Base-by-base conservation (phyloP, 1,139 yeast species). In the Nakaseomyces nivariensis region DNA sequence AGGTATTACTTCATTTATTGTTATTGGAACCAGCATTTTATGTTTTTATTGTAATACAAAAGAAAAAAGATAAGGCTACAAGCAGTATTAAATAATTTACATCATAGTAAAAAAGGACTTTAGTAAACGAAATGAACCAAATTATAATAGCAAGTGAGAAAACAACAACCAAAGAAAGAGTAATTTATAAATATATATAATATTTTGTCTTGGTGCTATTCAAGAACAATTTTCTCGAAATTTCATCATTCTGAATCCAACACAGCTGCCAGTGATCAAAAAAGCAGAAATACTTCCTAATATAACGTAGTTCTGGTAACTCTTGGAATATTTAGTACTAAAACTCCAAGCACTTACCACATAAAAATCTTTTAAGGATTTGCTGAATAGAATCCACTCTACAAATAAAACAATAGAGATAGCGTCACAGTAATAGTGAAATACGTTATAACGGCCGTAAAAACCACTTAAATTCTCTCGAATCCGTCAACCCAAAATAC, bases 361-460 rank as follows among this genome's bases (percentile, higher is more conserved):
- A 54, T 74, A 72, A 52, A 78, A 66, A 0, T 67, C 75, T 5
- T 45, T 55, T 24, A 75, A 65, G 44, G 67, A 61, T 11, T 63
- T 59, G 13, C 71, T 69, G 51, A 66, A 60, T 10, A 79, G 79
- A 43, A 75, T 59, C 78, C 80, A 75, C 22, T 76, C 61, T 1
- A 65, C 75, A 52, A 76, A 71, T 13, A 75, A 67, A 6, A 70
- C 65, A 0, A 75, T 22, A 78, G 60, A 4, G 68, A 45, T 0
- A 67, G 36, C 5, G 74, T 63, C 22, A 74, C 71, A 2, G 60
- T 61, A 13, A 76, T 64, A 68, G 77, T 73, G 22, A 17, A 17
- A 17, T 17, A 76, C 72, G 56, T 78, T 78, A 59, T 76, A 78
- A 49, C 82, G 64, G 0, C 83, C 83, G 43, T 72, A 63, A 46